Evolutionary conservation across 495 filamentous ascomycete species (phyloP).

Genomic region (Eremomyces bilateralis): DNA sequence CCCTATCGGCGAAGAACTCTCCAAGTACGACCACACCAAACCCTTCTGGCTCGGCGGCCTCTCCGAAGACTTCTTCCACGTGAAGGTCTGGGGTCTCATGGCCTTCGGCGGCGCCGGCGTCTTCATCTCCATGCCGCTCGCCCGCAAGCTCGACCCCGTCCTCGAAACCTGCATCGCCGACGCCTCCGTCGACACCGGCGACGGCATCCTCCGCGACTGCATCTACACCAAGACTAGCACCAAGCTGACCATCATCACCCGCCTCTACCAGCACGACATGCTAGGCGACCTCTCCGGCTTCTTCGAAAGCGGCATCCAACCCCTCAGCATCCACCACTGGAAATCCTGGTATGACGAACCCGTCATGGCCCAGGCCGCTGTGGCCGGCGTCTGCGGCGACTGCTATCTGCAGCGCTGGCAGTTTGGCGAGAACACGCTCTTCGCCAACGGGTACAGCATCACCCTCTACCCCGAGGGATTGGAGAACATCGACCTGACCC

Average conservation of each 20-base stretch:
- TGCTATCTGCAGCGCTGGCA: background rate
- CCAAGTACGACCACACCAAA: constrained; percentile 29
- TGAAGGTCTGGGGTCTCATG: constrained; percentile 38
- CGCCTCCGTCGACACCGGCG: too few relatives aligned
- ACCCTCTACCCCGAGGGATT: too few relatives aligned
- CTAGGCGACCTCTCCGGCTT: constrained; percentile 29
- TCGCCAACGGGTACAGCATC: background rate
- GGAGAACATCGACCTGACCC: too few relatives aligned
- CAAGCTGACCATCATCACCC: constrained; percentile 26
- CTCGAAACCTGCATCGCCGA: background rate
- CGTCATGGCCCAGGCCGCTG: background rate
- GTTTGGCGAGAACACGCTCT: background rate
- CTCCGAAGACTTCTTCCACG: constrained; percentile 38
- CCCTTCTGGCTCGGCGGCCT: constrained; percentile 39
- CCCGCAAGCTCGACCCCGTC: constrained; percentile 1
- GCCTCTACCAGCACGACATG: constrained; percentile 31
- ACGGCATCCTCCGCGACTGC: too few relatives aligned
- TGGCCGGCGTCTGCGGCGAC: background rate
- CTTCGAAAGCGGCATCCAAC: constrained; percentile 30
- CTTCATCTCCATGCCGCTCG: constrained; percentile 37
- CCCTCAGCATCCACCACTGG: constrained; percentile 38
- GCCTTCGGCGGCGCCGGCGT: constrained; percentile 50
- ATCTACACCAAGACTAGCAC: background rate
- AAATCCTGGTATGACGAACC: constrained; percentile 27
- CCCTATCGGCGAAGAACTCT: constrained; percentile 28